These are phyloP conservation scores for Boletellus ananas DNA, from an alignment of 768 basidiomycete genomes.

Conservation along the genomic window DNA sequence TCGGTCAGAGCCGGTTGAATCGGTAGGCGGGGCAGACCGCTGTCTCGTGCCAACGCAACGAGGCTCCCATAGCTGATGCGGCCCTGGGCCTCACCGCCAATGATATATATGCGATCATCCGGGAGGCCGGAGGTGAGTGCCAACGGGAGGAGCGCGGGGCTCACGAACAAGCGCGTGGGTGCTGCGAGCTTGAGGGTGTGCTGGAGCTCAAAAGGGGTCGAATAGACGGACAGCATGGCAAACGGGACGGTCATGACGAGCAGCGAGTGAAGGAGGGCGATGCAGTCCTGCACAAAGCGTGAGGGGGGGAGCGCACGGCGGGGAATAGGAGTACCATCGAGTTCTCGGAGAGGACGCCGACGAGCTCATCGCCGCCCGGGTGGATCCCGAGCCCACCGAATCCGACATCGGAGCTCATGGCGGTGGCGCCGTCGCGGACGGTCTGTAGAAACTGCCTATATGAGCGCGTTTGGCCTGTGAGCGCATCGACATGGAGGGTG, in stretches of 20 bases:
- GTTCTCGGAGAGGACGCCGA: conserved; percentile 71
- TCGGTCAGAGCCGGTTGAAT: conserved; percentile 45
- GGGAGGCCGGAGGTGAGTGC: conserved; percentile 38
- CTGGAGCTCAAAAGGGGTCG: conserved; percentile 54
- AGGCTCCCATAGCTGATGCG: conserved; percentile 43
- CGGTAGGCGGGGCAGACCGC: conserved; percentile 38
- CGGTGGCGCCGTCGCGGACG: conserved; percentile 55
- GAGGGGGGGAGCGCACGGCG: neutral
- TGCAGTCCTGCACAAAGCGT: conserved; percentile 44
- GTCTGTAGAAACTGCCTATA: conserved; percentile 48
- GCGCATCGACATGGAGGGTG: conserved; percentile 52
- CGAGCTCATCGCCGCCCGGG: conserved; percentile 47
- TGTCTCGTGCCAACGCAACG: conserved; percentile 36
- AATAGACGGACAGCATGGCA: conserved; percentile 49
- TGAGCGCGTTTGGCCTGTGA: conserved; percentile 44
- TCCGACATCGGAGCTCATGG: conserved; percentile 42
- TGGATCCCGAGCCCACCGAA: conserved; percentile 57
- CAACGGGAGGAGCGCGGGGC: conserved; percentile 40
- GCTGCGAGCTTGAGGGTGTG: conserved; percentile 46
- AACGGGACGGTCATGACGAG: conserved; percentile 50
- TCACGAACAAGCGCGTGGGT: conserved; percentile 52
- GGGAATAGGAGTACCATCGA: conserved; percentile 43
- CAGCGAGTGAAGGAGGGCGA: conserved; percentile 47
- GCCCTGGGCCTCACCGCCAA: conserved; percentile 42
- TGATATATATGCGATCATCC: conserved; percentile 44